Conservation (phyloP, 2,329 filamentous ascomycete genomes). For the Penicillium nordicum region DNA sequence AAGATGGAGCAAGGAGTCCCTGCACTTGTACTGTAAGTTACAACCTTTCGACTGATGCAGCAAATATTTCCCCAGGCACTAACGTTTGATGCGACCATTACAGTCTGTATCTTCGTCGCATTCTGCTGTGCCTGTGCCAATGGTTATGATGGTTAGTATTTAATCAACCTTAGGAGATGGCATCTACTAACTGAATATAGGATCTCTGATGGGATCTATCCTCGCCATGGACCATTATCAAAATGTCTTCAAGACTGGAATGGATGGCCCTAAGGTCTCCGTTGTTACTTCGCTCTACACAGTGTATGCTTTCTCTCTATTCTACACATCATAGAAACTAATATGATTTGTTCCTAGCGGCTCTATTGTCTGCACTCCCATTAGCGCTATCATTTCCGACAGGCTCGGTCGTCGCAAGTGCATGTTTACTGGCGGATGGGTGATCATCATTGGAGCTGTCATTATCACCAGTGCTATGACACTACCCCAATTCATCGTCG, state of each 20-base stretch:
- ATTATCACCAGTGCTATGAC: constrained; percentile 40
- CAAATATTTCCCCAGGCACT: constrained; percentile 15
- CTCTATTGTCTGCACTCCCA: constrained; percentile 33
- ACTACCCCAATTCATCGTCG: constrained; percentile 45
- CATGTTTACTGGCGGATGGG: constrained; percentile 46
- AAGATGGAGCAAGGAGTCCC: constrained; percentile 28
- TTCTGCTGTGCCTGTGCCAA: constrained; percentile 36
- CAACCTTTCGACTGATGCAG: neutral
- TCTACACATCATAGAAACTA: neutral
- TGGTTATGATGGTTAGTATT: constrained; percentile 28
- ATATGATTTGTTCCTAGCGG: constrained; percentile 33
- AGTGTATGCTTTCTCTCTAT: constrained; percentile 37
- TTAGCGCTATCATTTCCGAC: constrained; percentile 48
- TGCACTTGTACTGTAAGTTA: constrained; percentile 33
- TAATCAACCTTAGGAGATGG: neutral
- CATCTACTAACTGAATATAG: constrained; percentile 4
- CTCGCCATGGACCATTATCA: constrained; percentile 35
- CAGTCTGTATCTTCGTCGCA: constrained; percentile 45
- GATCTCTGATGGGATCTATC: constrained; percentile 32
- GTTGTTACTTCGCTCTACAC: constrained; percentile 47
- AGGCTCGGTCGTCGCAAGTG: constrained; percentile 44
- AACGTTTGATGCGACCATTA: neutral
- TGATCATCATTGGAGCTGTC: constrained; percentile 48
- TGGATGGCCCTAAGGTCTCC: constrained; percentile 41
- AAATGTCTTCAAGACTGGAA: constrained; percentile 40